Base-by-base conservation (phyloP, 192 early-diverging fungal species). In the Pecoramyces ruminantium region DNA sequence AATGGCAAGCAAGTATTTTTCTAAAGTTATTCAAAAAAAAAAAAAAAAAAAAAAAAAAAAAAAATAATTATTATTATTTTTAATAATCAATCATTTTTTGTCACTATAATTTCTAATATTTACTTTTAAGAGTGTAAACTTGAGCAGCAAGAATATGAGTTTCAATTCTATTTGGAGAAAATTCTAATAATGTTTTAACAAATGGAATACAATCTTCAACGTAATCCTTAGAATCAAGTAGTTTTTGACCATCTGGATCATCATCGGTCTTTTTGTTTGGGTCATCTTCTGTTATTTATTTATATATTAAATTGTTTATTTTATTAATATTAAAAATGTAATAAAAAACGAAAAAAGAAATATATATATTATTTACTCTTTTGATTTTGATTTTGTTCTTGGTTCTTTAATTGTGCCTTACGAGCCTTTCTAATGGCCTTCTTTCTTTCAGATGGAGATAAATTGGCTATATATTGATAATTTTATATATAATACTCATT, bases 141-240 rank as follows among this genome's bases (percentile, higher is more conserved):
- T 89, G 88, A 82, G 86, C 88, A 18, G 86, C 92, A 78, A 95
- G 86, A 27, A 90, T 81, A 78, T 92, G 89, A 12, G 85, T 88
- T 80, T 94, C 92, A 21, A 93, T 83, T 17, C 83, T 82, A 13
- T 86, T 83, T 21, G 90, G 84, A 29, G 88, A 84, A 81, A 92
- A 78, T 34, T 88, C 85, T 79, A 91, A 85, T 21, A 99, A 86
- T 17, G 90, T 90, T 81, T 92, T 88, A 77, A 96, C 85, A 77
- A 96, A 94, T 85, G 92, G 91, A 77, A 92, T 88, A 9, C 95
- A 93, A 29, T 93, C 93, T 3, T 85, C 91, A 28, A 97, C 85
- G 78, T 92, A 92, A 84, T 93, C 90, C 16, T 83, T 85, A 27
- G 89, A 89, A 78, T 92, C 86, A 29, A 90, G 79, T 81, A 89